Conservation (phyloP, 768 basidiomycete species). For the Rhizopogon sp. region DNA sequence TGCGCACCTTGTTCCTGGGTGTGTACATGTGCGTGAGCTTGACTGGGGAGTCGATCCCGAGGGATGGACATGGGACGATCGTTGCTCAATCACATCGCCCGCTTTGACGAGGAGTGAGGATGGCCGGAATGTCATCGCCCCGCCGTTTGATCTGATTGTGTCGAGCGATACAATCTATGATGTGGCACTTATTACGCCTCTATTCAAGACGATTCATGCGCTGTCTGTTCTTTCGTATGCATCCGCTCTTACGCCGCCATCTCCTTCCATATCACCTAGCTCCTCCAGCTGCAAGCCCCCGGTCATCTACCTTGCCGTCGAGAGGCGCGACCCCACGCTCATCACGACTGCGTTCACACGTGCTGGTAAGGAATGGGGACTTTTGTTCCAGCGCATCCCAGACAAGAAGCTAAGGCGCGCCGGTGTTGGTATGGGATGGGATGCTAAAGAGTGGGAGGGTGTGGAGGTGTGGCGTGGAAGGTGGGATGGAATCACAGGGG, state of each 20-base stretch:
- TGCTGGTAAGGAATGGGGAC: conserved; percentile 52
- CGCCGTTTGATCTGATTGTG: conserved; percentile 73
- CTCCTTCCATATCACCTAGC: conserved; percentile 14
- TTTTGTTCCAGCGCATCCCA: conserved; percentile 54
- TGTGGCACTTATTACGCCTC: conserved; percentile 54
- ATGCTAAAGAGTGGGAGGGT: conserved; percentile 69
- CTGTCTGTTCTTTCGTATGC: conserved; percentile 38
- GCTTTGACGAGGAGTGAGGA: conserved; percentile 2
- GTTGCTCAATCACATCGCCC: conserved; percentile 30
- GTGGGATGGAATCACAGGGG: background rate
- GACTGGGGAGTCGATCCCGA: conserved; percentile 63
- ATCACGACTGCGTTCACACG: conserved; percentile 53
- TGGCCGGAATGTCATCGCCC: conserved; percentile 25
- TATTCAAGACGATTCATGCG: conserved; percentile 61
- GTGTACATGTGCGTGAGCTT: conserved; percentile 56
- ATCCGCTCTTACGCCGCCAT: conserved; percentile 35
- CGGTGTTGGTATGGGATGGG: conserved; percentile 56
- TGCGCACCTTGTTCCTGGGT: conserved; percentile 29
- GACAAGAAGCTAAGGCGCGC: conserved; percentile 54
- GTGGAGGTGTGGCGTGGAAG: conserved; percentile 67
- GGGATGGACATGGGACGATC: conserved; percentile 49
- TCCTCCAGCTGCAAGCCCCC: conserved; percentile 2
- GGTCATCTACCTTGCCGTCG: conserved; percentile 49
- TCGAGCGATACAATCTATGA: conserved; percentile 83
- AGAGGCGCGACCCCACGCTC: conserved; percentile 69